Conservation (phyloP, 306 rosid genomes). For the Cicer cuneatum region DNA sequence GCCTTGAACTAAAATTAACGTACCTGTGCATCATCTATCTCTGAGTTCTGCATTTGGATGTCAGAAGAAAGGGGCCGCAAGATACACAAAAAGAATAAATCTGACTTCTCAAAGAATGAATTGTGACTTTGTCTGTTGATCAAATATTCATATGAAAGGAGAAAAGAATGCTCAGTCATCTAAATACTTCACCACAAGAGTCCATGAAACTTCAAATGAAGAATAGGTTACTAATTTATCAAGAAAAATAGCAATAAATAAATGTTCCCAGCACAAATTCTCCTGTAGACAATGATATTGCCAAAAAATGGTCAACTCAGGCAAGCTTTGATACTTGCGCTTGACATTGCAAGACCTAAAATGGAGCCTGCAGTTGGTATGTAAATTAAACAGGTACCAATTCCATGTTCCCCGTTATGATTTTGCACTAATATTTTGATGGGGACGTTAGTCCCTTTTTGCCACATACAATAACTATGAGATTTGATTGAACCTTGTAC, state of each 20-base stretch:
- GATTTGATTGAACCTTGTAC: conserved; percentile 27
- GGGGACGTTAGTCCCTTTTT: background rate
- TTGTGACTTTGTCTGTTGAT: conserved; percentile 71
- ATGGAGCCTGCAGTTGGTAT: conserved; percentile 2
- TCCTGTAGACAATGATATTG: background rate
- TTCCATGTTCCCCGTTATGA: conserved; percentile 9
- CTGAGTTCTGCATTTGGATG: conserved; percentile 68
- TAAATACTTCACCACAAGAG: background rate
- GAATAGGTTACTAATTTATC: background rate
- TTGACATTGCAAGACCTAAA: conserved; percentile 14
- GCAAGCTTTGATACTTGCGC: conserved; percentile 3
- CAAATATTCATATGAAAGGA: conserved; percentile 36
- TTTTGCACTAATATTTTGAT: too few species aligned
- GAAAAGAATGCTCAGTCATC: conserved; percentile 29
- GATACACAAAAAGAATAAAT: conserved; percentile 77
- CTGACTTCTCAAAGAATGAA: conserved; percentile 81
- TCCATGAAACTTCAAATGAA: background rate
- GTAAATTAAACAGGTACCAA: background rate
- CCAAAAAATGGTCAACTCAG: background rate
- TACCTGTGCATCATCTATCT: conserved; percentile 85
- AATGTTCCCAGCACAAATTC: conserved; percentile 13
- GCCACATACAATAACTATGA: background rate
- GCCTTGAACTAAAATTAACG: conserved; percentile 3
- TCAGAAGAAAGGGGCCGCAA: conserved; percentile 68
- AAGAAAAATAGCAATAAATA: conserved; percentile 22